Evolutionary conservation across 768 basidiomycete species (phyloP), one percentile per base, ranked within the genome.

Genomic region (Suillus hirtellus): DNA sequence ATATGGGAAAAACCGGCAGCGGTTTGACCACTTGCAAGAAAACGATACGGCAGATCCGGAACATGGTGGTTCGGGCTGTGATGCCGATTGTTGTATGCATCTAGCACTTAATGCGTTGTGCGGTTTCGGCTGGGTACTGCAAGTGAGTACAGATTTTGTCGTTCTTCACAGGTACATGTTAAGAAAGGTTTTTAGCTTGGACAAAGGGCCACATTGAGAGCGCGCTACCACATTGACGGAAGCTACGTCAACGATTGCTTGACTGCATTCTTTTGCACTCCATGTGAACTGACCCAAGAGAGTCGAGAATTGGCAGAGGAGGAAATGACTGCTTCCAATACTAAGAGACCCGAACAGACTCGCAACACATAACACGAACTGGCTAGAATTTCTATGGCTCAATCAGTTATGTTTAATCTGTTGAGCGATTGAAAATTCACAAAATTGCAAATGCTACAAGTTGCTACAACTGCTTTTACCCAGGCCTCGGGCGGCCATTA

Each of bases 251-350:
- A 74, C 3, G 84, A 84, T 63, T 84, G 79, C 65, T 69, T 69
- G 46, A 62, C 76, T 4, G 70, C 79, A 0, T 76, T 71, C 27
- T 84, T 74, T 66, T 85, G 84, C 68, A 65, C 68, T 0, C 77
- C 83, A 19, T 86, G 85, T 68, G 77, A 76, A 12, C 79, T 86
- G 52, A 76, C 76, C 0, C 84, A 86, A 68, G 83, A 82, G 64
- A 73, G 73, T 37, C 75, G 77, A 37, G 83, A 86, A 64, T 64
- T 86, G 12, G 77, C 79, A 68, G 70, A 81, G 60, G 83, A 84
- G 67, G 83, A 84, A 47, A 42, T 10, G 10, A 10, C 24, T 42
- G 3, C 1, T 17, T 1, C 24, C 17, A 42, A 42, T 10, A 7
- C 15, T 6, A 24, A 12, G 10, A 27, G 38, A 17, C 35, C 1